Evolutionary conservation across 257 asterid genomes (phyloP), one percentile per base, ranked within the genome.

Genomic region (Rhazya stricta): DNA sequence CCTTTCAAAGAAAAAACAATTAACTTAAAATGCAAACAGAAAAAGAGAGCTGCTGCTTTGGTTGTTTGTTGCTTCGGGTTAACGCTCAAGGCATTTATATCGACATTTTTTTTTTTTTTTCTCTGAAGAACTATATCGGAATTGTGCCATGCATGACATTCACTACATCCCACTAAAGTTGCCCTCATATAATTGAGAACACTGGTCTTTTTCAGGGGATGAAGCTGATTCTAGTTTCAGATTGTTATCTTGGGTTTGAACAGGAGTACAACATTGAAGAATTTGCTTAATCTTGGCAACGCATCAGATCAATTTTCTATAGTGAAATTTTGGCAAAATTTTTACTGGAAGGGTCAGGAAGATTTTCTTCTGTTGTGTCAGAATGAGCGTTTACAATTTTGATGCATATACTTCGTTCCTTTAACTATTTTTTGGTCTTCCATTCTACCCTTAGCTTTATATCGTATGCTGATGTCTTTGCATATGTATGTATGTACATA

Each of bases 161-260:
- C 36, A 36, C 43, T 36, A 8, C 48, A 15, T 13, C 56, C 1
- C 19, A 12, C 30, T 37, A 36, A 32, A 18, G 19, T 63, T 66
- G 30, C 37, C 5, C 16, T 43, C 48, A 6, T 34, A 6, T 34
- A 19, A 63, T 63, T 63, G 41, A 16, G 8, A 62, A 62, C 41
- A 15, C 9, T 48, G 42, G 8, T 19, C n/a, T 6, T 79, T 68
- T 76, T 68, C 90, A 90, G 97, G 98, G 89, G 65, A 54, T 89
- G 92, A 91, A 88, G 87, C 81, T 91, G 86, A 67, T 91, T 48
- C 72, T 91, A 56, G 86, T 94, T 56, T 94, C 98, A 10, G 97
- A 91, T 84, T 91, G 97, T 53, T 94, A 94, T 73, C 37, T 91
- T 42, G 98, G 96, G 70, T 83, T 84, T 43, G 96, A 91, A 74